phyloP scores from a whole-genome alignment of 352 stramenopile species.

The Halophytophthora batemanensis region DNA sequence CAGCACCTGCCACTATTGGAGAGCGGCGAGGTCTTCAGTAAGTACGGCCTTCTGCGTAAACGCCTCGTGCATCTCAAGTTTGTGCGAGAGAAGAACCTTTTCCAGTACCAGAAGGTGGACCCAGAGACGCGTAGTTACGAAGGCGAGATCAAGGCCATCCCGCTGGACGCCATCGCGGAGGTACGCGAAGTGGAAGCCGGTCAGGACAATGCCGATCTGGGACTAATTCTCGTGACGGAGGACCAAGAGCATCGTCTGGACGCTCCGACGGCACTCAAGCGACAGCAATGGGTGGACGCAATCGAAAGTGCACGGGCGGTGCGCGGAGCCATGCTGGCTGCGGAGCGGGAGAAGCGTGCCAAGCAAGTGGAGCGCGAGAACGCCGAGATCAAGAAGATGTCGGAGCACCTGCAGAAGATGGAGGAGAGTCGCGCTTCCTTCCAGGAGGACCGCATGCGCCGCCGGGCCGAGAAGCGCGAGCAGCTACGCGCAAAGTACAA shows the following conservation, averaged over 20 bases:
- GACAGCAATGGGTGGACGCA: conserved; percentile 56
- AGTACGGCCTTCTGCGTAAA: conserved; percentile 66
- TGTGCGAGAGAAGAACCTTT: conserved; percentile 52
- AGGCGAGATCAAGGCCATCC: conserved; percentile 59
- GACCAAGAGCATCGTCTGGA: conserved; percentile 62
- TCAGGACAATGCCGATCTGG: conserved; percentile 50
- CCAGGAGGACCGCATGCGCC: conserved; percentile 60
- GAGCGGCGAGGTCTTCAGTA: conserved; percentile 57
- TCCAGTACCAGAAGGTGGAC: conserved; percentile 77
- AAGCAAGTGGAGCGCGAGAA: conserved; percentile 59
- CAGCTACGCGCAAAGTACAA: conserved; percentile 72
- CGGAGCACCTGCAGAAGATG: conserved; percentile 43
- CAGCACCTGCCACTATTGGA: conserved; percentile 58
- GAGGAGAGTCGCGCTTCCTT: conserved; percentile 64
- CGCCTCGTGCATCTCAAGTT: conserved; percentile 54
- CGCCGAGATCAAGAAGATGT: conserved; percentile 53
- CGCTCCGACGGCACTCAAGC: conserved; percentile 38
- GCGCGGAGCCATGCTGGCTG: conserved; percentile 35
- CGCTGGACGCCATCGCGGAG: conserved; percentile 56
- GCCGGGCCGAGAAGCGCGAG: conserved; percentile 58
- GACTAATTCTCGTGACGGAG: conserved; percentile 45
- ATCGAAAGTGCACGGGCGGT: conserved; percentile 49
- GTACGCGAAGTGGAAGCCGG: conserved; percentile 44
- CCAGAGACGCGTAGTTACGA: conserved; percentile 38
- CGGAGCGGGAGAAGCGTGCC: conserved; percentile 50